Evolutionary conservation across 176 grass and related monocot species (phyloP), one percentile per base, ranked within the genome.

Genomic region (Elymus sibiricus): DNA sequence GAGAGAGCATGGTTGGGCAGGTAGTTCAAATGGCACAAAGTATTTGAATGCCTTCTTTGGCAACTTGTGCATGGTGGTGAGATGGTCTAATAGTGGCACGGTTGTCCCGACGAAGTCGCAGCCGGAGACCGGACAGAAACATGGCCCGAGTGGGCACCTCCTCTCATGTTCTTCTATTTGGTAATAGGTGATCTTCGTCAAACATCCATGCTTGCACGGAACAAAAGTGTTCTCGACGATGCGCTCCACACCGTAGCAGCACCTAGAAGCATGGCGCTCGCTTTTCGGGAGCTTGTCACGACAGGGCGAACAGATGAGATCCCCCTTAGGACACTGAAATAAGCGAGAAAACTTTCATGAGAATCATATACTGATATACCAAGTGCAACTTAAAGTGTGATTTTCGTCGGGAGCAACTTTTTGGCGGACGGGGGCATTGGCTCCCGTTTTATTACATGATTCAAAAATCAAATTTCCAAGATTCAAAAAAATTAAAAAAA

Each of bases 221-320:
- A 79, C 64, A 19, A 59, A 25, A 34, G 59, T 15, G 24, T 64
- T 79, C 26, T 86, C 37, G 13, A 86, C 37, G 1, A 86, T 19
- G 1, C 49, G 75, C 64, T 86, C 84, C 75, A 86, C 59, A 35
- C 76, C 51, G 0, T 60, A 70, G 76, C 84, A 70, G 11, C 24
- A 76, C 28, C 34, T 15, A 5, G 70, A 61, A 51, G 5, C 9
- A 2, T 25, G 11, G 64, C 76, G 79, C 51, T 71, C 21, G 0
- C 56, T 46, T 25, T 25, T 1, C 22, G 22, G 58, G 17, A 79
- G 47, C 17, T 10, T 40, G 11, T 0, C 9, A 24, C 11, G 0
- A 65, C 84, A 86, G 25, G 65, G n/a, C 12, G 15, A 71, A 51
- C 84, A 86, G 84, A 79, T 24, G 26, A 86, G 29, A 70, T 86